Percentiles rank a stretch among this genome's conserved stretches.
These are phyloP conservation scores for Leccinum ochraceum DNA, from an alignment of 768 basidiomycete species.

Conservation along the genomic window DNA sequence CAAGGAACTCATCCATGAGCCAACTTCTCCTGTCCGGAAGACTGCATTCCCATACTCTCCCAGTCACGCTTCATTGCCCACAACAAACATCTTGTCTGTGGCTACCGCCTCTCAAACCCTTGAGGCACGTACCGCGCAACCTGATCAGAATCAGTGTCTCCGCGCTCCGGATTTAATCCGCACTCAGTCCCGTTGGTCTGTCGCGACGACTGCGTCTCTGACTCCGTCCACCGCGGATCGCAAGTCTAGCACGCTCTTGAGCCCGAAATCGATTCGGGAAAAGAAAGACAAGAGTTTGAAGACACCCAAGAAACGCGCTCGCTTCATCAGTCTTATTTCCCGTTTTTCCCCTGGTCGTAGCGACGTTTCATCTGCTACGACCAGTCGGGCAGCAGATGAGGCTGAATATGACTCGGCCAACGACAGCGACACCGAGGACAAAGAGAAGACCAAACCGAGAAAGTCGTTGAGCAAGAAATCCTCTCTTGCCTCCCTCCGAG, in stretches of 20 bases:
- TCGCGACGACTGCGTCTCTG: conserved; percentile 34
- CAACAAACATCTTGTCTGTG: conserved; percentile 8
- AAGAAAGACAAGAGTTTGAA: conserved; percentile 29
- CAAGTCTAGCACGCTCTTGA: conserved; percentile 4
- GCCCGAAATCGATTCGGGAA: conserved; percentile 14
- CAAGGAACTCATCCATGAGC: conserved; percentile 1
- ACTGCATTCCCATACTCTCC: conserved; percentile 9
- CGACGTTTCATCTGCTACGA: conserved; percentile 16
- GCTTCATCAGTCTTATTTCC: conserved; percentile 35
- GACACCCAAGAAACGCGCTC: conserved; percentile 31
- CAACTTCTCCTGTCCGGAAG: conserved; percentile 7
- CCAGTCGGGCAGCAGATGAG: conserved; percentile 4
- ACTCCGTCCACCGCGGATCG: conserved; percentile 18
- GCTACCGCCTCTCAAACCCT: conserved; percentile 3
- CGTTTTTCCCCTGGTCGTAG: conserved; percentile 32
- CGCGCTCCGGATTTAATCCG: conserved; percentile 1
- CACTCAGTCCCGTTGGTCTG: conserved; percentile 30
- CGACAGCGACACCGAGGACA: conserved; percentile 27
- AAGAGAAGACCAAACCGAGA: conserved; percentile 11
- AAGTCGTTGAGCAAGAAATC: conserved; percentile 32
- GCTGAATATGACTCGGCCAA: conserved; percentile 23
- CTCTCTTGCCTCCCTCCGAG: conserved; percentile 31
- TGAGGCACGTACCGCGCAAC: not conserved
- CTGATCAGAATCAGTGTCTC: not conserved
- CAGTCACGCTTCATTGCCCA: conserved; percentile 8